Percentiles rank a stretch among this genome's conserved stretches.
Conservation (phyloP, 768 basidiomycete genomes). For the Piloderma croceum region DNA sequence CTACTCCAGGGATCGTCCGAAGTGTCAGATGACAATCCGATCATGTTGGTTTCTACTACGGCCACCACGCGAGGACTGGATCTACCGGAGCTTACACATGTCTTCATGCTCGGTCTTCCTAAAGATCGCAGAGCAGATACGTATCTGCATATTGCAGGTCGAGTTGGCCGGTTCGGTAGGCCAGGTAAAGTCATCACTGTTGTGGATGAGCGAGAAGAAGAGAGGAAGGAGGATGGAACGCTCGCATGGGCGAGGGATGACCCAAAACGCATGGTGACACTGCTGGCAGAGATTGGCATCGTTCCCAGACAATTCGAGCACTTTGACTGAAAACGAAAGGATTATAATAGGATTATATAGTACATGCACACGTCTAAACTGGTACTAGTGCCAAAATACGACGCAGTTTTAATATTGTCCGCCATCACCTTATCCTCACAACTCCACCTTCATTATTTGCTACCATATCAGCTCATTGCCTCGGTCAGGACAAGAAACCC, state of each 20-base stretch:
- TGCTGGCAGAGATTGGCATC: constrained; percentile 42
- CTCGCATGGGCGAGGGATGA: constrained; percentile 23
- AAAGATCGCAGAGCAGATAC: constrained; percentile 47
- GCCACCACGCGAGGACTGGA: constrained; percentile 73
- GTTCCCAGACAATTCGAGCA: constrained; percentile 43
- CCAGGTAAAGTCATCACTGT: constrained; percentile 63
- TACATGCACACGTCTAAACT: no score
- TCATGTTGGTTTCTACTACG: constrained; percentile 60
- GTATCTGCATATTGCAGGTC: constrained; percentile 68
- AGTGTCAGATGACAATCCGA: constrained; percentile 44
- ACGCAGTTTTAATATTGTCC: no score
- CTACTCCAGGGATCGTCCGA: constrained; percentile 32
- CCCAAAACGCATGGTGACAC: constrained; percentile 35
- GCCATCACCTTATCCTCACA: no score
- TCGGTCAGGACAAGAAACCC: no score
- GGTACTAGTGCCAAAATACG: no score
- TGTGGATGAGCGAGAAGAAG: constrained; percentile 35
- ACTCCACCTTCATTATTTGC: no score
- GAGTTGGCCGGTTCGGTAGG: constrained; percentile 68
- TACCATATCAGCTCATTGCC: no score
- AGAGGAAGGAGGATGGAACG: constrained; percentile 20
- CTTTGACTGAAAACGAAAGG: constrained; percentile 51
- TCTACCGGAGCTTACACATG: constrained; percentile 64
- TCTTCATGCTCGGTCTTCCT: constrained; percentile 65
- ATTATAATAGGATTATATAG: no score